Evolutionary conservation across 768 basidiomycete species (phyloP), one percentile per base, ranked within the genome.

Genomic region (Macrolepiota dolichaula): DNA sequence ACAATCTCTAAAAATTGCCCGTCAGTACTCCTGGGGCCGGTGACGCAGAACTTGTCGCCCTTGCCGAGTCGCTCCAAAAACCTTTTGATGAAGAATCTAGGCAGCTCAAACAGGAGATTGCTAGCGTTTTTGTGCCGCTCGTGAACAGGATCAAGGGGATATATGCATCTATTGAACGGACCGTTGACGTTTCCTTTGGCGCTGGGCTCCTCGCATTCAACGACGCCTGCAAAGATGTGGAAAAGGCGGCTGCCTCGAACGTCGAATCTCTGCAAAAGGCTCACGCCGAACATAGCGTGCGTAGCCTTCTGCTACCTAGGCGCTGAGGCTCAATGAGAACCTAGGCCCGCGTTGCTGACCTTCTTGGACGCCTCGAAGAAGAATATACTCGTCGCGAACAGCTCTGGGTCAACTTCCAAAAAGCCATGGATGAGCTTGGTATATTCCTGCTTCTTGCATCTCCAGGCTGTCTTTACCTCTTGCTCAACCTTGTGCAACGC

Each of bases 161-260:
- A 9, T 78, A 78, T 71, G 67, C 71, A 55, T 53, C 67, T 64
- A 66, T 82, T 24, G 71, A 77, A 36, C 69, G 73, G 2, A 70
- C 73, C 47, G 73, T 79, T 37, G 81, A 82, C 66, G 61, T 65
- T 12, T 63, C 64, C 1, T 79, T 72, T 59, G 72, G 69, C 0
- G 72, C 72, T 55, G 86, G 83, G 6, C 68, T 88, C 37, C 69
- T 83, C 11, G 69, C 73, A 5, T 83, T 88, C 71, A 81, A 88
- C 67, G 77, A 79, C 17, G 81, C 78, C 22, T 81, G 84, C 69
- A 84, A 82, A 66, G 74, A 74, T 11, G 71, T 81, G 52, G 89
- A 91, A 67, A 47, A 40, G 13, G 25, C 53, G 1, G 66, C 69
- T 0, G 66, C 77, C 17, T 71, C 74, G 15, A 72, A 81, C 32